Base-by-base conservation (phyloP, 1,284 basidiomycete species). In the Leccinum solheimii region DNA sequence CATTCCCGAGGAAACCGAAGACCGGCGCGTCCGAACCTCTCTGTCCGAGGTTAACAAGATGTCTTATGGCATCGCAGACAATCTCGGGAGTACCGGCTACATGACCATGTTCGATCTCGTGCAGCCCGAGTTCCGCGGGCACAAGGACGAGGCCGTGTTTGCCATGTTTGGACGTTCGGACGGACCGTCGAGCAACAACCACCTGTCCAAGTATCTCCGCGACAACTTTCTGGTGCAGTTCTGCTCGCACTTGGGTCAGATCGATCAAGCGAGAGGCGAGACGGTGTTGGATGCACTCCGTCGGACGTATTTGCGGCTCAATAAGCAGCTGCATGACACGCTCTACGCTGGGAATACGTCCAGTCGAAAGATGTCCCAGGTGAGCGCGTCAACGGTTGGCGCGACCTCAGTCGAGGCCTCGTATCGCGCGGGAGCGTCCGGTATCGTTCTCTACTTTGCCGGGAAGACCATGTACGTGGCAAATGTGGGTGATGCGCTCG, bases 51-150 rank as follows among this genome's bases (percentile, higher is more conserved):
- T 98, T 64, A 94, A 94, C 77, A 87, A 87, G 62, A 95, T 99
- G 94, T 89, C 91, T 16, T 99, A 99, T 71, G 97, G 97, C 10
- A 97, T 99, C 62, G 93, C 97, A 0, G 97, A 99, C 73, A 93
- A 92, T n/a, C 80, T 99, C 40, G 95, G 95, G 36, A 81, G 81
- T 62, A 83, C 85, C 56, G 90, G 93, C 56, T 84, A 87, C 57
- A 83, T 98, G 48, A 91, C 87, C 58, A 95, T 97, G 87, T 86
- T 97, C 67, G 97, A 99, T 75, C 83, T 98, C 23, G 96, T 97
- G 6, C 86, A 95, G n/a, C 90, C 92, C 21, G 85, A 92, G 66
- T 98, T 97, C 78, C 86, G 92, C 9, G 88, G 86, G 38, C 79
- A 81, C 60, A 83, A 86, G 52, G 85, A 89, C 68, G 93, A 97